Evolutionary conservation across 1,139 yeast species (phyloP), one percentile per base, ranked within the genome.

Genomic region (Candida mesenterica): DNA sequence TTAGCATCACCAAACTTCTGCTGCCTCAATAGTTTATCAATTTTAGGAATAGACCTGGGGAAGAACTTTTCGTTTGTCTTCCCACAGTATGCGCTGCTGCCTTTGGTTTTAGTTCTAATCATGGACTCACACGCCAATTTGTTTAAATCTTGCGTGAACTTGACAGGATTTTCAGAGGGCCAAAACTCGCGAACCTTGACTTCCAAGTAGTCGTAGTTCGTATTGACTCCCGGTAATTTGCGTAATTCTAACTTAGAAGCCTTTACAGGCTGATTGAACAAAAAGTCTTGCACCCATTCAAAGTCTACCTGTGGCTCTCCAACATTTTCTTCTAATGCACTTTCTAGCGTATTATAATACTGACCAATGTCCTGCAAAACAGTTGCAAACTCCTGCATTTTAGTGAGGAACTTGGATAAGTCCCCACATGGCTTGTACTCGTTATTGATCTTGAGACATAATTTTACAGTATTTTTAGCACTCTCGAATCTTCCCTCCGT

Each of bases 361-460:
- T 54, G 72, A 32, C 61, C 70, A 34, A 52, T 51, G 24, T 62
- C 60, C 45, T 73, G 78, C 37, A 77, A 59, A 3, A 68, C 49
- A 25, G 51, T 52, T 9, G 70, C 51, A 24, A 72, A 49, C 10
- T 50, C 51, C 28, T 56, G 61, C 42, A 61, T 60, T 37, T 59
- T 59, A 22, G 65, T 55, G 37, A 54, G 61, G 31, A 72, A 61
- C 45, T 78, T 75, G 6, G 83, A 70, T 22, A 65, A 49, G 17
- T 52, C 57, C 20, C 79, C 77, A 56, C 94, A 84, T 4, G 52
- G 55, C 30, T 63, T 62, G 44, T 67, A 71, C 38, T 84, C 95
- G 49, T 85, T 83, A 54, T 87, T 86, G 32, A 73, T 74, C 44
- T 82, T 75, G 35, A 86, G 62, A 53, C 95, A 86, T 43, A 69